A percentile compares a stretch with the other conserved stretches of the same genome.
Conservation (phyloP, 2,329 filamentous ascomycete species). For the Spiromastix sp. region DNA sequence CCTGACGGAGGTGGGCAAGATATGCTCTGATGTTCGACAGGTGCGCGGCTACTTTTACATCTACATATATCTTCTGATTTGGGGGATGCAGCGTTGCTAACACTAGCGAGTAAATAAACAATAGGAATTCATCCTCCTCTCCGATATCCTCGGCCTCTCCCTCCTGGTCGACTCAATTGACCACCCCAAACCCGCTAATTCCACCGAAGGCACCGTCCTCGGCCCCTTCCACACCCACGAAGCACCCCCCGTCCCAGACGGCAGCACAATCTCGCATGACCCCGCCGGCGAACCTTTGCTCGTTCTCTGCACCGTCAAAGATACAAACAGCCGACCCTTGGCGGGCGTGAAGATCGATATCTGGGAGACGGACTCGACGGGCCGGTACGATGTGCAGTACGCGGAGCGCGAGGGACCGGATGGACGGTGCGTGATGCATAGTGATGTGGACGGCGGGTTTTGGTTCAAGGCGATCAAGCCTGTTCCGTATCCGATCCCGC, state of each 20-base stretch:
- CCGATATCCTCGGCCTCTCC: slow-evolving; percentile 68
- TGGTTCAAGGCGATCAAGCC: slow-evolving; percentile 81
- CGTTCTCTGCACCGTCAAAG: slow-evolving; percentile 61
- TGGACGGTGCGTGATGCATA: slow-evolving; percentile 60
- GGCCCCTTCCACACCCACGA: slow-evolving; percentile 80
- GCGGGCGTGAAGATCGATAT: slow-evolving; percentile 62
- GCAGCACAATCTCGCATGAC: slow-evolving; percentile 56
- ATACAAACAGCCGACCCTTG: slow-evolving; percentile 54
- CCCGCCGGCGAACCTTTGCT: slow-evolving; percentile 59
- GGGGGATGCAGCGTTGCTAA: neutral
- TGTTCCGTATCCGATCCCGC: slow-evolving; percentile 74
- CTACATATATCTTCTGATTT: neutral
- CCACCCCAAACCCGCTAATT: slow-evolving; percentile 61
- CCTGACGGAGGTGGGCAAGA: slow-evolving; percentile 62
- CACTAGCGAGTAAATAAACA: slow-evolving; percentile 23
- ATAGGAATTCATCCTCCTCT: slow-evolving; percentile 77
- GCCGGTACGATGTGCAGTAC: slow-evolving; percentile 75
- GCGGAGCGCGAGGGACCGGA: slow-evolving; percentile 53
- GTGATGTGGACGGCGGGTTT: slow-evolving; percentile 62
- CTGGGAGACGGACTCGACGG: slow-evolving; percentile 75
- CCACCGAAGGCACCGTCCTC: slow-evolving; percentile 69
- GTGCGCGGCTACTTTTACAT: slow-evolving; percentile 39
- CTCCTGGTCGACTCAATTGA: slow-evolving; percentile 74
- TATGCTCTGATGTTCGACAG: slow-evolving; percentile 63
- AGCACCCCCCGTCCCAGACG: slow-evolving; percentile 46